These are phyloP conservation scores for Paecilomyces sp. DNA, from an alignment of 2,329 filamentous ascomycete genomes.

Conservation along the genomic window DNA sequence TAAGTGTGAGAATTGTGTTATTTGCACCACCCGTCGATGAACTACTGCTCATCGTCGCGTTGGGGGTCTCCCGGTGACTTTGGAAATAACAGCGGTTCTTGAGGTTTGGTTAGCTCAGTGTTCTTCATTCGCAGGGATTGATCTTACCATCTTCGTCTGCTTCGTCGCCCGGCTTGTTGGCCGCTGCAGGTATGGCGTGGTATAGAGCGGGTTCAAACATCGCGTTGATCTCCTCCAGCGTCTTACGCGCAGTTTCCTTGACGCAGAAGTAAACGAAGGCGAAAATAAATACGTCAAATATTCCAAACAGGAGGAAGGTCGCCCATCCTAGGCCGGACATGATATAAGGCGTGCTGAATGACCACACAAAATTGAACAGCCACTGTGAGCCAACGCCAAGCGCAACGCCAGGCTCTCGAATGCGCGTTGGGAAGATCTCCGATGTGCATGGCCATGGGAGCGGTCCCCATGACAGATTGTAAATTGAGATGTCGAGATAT, in stretches of 20 bases:
- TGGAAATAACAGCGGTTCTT: neutral
- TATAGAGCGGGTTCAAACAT: conserved; percentile 41
- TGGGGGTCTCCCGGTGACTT: neutral
- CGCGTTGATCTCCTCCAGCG: conserved; percentile 50
- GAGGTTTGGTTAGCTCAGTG: neutral
- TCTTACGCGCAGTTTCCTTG: conserved; percentile 49
- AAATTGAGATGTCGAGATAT: conserved; percentile 47
- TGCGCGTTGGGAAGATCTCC: conserved; percentile 32
- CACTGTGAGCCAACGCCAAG: conserved; percentile 33
- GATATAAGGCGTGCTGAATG: conserved; percentile 34
- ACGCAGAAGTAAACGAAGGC: conserved; percentile 48
- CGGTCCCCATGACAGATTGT: conserved; percentile 36
- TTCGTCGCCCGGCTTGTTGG: neutral
- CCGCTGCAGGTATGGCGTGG: neutral
- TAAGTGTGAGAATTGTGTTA: no score
- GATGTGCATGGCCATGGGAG: conserved; percentile 32
- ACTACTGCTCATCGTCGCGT: neutral
- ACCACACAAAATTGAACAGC: conserved; percentile 36
- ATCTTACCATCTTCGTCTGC: neutral
- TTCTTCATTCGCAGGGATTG: neutral
- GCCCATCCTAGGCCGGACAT: conserved; percentile 42
- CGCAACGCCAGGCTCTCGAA: conserved; percentile 33
- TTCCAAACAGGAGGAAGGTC: conserved; percentile 37
- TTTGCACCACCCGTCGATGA: neutral
- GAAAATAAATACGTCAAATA: conserved; percentile 39